Evolutionary conservation across 2,329 filamentous ascomycete genomes (phyloP).

Genomic region (Rachicladosporium sp.): DNA sequence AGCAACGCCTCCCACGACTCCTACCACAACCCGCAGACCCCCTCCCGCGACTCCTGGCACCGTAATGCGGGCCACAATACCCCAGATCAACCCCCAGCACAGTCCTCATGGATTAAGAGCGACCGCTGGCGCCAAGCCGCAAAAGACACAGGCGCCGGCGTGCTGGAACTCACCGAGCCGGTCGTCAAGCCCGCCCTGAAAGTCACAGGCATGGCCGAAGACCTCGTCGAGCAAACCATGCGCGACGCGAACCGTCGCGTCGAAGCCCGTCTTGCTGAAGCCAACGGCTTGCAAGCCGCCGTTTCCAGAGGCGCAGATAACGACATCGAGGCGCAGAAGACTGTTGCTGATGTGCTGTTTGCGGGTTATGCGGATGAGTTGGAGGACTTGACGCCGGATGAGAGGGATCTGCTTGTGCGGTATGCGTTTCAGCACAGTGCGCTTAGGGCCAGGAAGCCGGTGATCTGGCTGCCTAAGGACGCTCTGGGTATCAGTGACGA

Average conservation of each 20-base stretch:
- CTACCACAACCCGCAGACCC: background rate
- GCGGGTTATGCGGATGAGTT: slow-evolving; percentile 83
- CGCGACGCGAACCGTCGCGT: slow-evolving; percentile 2
- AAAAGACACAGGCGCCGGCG: background rate
- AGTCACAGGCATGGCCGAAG: slow-evolving; percentile 4
- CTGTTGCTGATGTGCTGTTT: slow-evolving; percentile 70
- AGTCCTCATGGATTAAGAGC: slow-evolving; percentile 6
- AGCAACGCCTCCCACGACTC: too few relatives aligned
- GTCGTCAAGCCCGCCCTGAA: slow-evolving; percentile 5
- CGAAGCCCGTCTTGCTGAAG: slow-evolving; percentile 1
- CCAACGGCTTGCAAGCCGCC: slow-evolving; percentile 2
- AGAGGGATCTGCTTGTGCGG: slow-evolving; percentile 72
- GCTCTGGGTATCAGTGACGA: slow-evolving; percentile 84
- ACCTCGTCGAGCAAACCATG: slow-evolving; percentile 1
- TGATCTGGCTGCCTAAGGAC: slow-evolving; percentile 88
- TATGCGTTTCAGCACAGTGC: slow-evolving; percentile 88
- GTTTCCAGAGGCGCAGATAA: background rate
- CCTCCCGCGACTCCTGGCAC: slow-evolving; percentile 1
- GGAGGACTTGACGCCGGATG: slow-evolving; percentile 81
- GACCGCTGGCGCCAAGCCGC: slow-evolving; percentile 8
- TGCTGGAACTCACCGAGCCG: too few relatives aligned
- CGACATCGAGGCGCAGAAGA: slow-evolving; percentile 34
- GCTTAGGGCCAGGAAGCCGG: slow-evolving; percentile 68
- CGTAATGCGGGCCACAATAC: background rate
- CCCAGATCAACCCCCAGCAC: slow-evolving; percentile 4